Percentiles rank a stretch among this genome's conserved stretches.
Evolutionary conservation across 2,329 filamentous ascomycete genomes (phyloP).

Genomic region (Zymoseptoria tritici): DNA sequence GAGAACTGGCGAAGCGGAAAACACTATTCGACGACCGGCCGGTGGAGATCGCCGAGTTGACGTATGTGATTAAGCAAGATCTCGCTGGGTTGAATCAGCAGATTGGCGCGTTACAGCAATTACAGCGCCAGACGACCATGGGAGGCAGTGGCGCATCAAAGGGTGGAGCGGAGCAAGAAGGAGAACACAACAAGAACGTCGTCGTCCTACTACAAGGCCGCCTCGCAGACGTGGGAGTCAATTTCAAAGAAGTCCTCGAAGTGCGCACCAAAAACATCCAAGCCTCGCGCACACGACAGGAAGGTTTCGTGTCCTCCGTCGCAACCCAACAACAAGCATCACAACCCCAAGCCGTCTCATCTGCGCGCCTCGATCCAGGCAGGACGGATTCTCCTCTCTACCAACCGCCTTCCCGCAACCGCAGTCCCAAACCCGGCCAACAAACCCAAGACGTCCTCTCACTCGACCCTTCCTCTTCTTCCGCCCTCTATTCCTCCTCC

Average conservation of each 20-base stretch:
- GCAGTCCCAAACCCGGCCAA: slow-evolving; percentile 41
- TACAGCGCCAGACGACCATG: slow-evolving; percentile 64
- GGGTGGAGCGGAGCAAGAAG: slow-evolving; percentile 59
- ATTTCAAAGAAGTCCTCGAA: slow-evolving; percentile 96
- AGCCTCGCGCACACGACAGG: slow-evolving; percentile 80
- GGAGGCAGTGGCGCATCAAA: background rate
- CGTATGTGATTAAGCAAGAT: slow-evolving; percentile 97
- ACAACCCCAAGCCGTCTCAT: background rate
- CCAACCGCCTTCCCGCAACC: slow-evolving; percentile 58
- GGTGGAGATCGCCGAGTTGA: slow-evolving; percentile 93
- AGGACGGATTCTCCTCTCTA: slow-evolving; percentile 58
- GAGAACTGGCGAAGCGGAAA: slow-evolving; percentile 89
- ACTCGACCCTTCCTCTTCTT: slow-evolving; percentile 43
- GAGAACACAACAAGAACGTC: slow-evolving; percentile 97
- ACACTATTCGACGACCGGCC: slow-evolving; percentile 95
- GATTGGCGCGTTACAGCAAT: slow-evolving; percentile 71
- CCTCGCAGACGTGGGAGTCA: slow-evolving; percentile 82
- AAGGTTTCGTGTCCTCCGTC: slow-evolving; percentile 92
- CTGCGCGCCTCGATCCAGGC: slow-evolving; percentile 35
- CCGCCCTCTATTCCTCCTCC: slow-evolving; percentile 34
- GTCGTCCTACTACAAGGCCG: slow-evolving; percentile 86
- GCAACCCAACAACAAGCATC: slow-evolving; percentile 2
- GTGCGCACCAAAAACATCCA: slow-evolving; percentile 97
- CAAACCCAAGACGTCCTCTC: slow-evolving; percentile 38
- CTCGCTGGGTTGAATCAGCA: slow-evolving; percentile 78